These are phyloP conservation scores for Cryptosporidium bovis DNA, from an alignment of 169 alveolate species.

Conservation along the genomic window DNA sequence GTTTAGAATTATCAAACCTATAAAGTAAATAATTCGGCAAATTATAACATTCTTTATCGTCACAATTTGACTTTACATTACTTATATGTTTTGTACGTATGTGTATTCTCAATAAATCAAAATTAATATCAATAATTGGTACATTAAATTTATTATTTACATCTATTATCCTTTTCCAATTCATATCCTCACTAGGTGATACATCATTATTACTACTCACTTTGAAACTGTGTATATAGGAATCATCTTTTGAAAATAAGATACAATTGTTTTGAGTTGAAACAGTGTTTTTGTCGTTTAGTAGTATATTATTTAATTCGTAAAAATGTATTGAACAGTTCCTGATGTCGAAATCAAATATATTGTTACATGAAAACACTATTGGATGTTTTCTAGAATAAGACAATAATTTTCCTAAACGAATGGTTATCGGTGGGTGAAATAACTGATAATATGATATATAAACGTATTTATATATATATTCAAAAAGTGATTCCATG, in stretches of 20 bases:
- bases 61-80: constrained; percentile 15
- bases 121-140: constrained; percentile 7
- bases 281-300: neutral
- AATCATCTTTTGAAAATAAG: constrained; percentile 23
- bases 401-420: constrained; percentile 37
- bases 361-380: constrained; percentile 38
- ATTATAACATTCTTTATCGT: constrained; percentile 28
- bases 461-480: constrained; percentile 27
- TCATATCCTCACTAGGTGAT: too few species aligned
- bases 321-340: neutral
- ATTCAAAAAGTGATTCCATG: constrained; percentile 18
- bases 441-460: constrained; percentile 43
- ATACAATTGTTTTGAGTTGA: neutral
- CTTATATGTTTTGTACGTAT: constrained; percentile 27
- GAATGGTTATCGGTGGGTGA: constrained; percentile 37
- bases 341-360: constrained; percentile 25
- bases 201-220: neutral
- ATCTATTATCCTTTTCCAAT: neutral
- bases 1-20: neutral
- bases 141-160: neutral
- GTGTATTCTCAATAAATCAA: constrained; percentile 9
- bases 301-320: neutral
- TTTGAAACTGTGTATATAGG: neutral
- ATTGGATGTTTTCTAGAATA: constrained; percentile 23
- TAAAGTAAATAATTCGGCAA: constrained; percentile 30